Evolutionary conservation across 495 filamentous ascomycete species (phyloP).

Genomic region (Diplogelasinospora grovesii): DNA sequence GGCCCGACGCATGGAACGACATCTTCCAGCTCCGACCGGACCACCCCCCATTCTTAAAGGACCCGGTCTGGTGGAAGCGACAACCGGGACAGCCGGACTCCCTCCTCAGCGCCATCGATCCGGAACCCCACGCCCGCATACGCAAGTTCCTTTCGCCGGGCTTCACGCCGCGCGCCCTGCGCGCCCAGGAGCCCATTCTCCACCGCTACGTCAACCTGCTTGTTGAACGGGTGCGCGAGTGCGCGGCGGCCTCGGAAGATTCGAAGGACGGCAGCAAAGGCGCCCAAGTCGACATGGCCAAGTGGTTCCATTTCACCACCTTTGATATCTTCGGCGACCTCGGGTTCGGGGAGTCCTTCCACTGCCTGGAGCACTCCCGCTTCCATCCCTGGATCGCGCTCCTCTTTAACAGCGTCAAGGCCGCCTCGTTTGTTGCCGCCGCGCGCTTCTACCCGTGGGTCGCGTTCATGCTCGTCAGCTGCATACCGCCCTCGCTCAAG

Average conservation of each 20-base stretch:
- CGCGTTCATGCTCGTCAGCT: conserved; percentile 21
- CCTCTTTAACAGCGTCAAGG: conserved; percentile 27
- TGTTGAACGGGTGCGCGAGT: conserved; percentile 23
- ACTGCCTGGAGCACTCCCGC: conserved; percentile 37
- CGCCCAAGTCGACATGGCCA: conserved; percentile 29
- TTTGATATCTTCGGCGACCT: conserved; percentile 58
- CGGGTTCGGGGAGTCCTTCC: conserved; percentile 46
- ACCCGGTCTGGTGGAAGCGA: conserved; percentile 24
- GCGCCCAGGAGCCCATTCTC: conserved; percentile 37
- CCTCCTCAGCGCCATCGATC: conserved; percentile 22
- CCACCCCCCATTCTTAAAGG: conserved; percentile 24
- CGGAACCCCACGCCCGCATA: conserved; percentile 31
- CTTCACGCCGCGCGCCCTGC: conserved; percentile 40
- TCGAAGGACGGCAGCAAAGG: too few species aligned
- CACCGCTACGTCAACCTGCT: conserved; percentile 35
- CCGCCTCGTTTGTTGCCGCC: conserved; percentile 18
- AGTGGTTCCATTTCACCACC: conserved; percentile 46
- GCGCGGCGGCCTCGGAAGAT: background rate
- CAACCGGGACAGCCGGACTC: conserved; percentile 12
- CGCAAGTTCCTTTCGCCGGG: conserved; percentile 38
- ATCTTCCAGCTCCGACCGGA: conserved; percentile 39
- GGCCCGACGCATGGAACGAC: conserved; percentile 40
- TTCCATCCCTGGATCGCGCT: conserved; percentile 40
- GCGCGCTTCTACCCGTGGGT: conserved; percentile 26
- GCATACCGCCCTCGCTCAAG: conserved; percentile 26